Evolutionary conservation across 75 land plant genomes (phyloP), one percentile per base, ranked within the genome.

Genomic region (Larix kaempferi): DNA sequence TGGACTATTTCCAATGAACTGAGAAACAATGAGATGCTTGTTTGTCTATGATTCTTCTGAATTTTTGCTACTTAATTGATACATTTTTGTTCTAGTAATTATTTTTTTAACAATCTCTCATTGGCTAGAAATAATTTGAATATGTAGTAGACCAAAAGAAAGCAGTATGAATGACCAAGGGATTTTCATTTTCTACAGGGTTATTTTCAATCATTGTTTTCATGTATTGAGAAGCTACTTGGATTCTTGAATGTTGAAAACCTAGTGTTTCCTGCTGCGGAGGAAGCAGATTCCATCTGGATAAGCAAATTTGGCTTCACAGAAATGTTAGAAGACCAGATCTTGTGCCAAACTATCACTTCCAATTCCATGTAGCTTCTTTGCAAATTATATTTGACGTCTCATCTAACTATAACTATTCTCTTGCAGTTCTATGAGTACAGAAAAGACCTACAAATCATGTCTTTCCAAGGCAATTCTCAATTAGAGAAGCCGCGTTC

Each of bases 191-290:
- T 59, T 54, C 44, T 82, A 27, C 82, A 95, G 98, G 98, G 98
- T 52, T 92, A 84, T 73, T 93, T 91, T 77, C 91, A 87, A 79
- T 82, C 83, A 54, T 80, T 93, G 19, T 85, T 95, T 69, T 79
- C 84, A 33, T 84, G 89, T 67, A 91, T 95, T 27, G 94, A 91
- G 88, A 76, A 78, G 76, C 64, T 93, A 3, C 83, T 95, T 29
- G 74, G 78, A 44, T 83, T 84, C 71, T 66, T 95, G 73, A 80
- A 87, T 64, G 94, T 95, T 59, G 74, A 89, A 72, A 83, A 76
- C 59, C 77, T 95, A 69, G 83, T 90, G 23, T 86, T 93, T 44
- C 96, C 98, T 78, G 98, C 95, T 52, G 91, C 92, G 35, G 94
- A 88, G 78, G 91, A 90, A 41, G 93, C 88, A 35, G 88, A 84